Base-by-base conservation (phyloP, 106 monocot species). In the Dendrobium catenatum region DNA sequence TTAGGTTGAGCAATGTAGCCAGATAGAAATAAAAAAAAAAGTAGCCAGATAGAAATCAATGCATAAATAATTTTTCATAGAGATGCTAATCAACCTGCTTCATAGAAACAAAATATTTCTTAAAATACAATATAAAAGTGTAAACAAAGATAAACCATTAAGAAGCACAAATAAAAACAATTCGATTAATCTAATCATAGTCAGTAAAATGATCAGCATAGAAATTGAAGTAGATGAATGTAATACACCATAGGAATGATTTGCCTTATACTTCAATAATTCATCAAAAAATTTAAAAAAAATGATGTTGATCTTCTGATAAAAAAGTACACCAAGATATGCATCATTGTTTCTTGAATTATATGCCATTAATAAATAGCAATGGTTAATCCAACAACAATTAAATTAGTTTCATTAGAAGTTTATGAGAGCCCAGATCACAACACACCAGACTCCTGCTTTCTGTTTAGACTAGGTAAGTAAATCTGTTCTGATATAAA, bases 371-470 rank as follows among this genome's bases (percentile, higher is more conserved):
- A 27, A 84, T 43, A 43, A 16, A 16, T 9, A 51, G 9, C 75
- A 82, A 80, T 80, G 79, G 82, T 80, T 91, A 85, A 83, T 83
- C 85, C 80, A 83, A 88, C 27, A 87, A 83, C 81, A 89, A 58
- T 83, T 81, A 22, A 56, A 49, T 42, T 72, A 3, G 27, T 91
- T 64, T 87, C 73, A 85, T 83, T 87, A 81, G 80, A 85, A 70
- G 56, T 56, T 77, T 79, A 67, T 3, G 81, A 78, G 83, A 73
- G 49, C 16, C 77, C 37, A 51, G 46, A 10, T 80, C 42, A 68
- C 43, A 46, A 67, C 2, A 77, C 29, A 88, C 74, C 66, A 88
- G 29, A 77, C 64, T 51, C 78, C 79, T 82, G 81, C 84, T 84
- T 84, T 86, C 75, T 81, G 49, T 80, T 59, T 80, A 80, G 72